These are phyloP conservation scores for Crithidia thermophila DNA, from an alignment of 208 protist genomes.

Conservation along the genomic window DNA sequence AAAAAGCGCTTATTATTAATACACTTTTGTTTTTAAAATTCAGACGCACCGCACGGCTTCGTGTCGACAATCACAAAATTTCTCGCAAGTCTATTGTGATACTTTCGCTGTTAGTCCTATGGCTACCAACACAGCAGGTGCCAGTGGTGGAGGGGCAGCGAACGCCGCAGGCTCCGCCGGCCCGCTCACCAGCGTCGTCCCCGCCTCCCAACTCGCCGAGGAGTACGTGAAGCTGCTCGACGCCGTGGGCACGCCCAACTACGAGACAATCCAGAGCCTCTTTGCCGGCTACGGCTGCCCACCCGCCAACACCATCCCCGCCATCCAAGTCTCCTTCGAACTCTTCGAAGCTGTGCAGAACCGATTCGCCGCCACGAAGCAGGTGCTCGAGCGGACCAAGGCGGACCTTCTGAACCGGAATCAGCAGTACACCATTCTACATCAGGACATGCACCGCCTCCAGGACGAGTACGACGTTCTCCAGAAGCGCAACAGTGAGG, in stretches of 20 bases:
- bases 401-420: conserved; percentile 65
- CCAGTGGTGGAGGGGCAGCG: background rate
- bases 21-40: too few relatives aligned
- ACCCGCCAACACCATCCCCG: conserved; percentile 60
- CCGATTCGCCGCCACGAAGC: conserved; percentile 73
- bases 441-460: conserved; percentile 50
- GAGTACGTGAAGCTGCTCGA: conserved; percentile 77
- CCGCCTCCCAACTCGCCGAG: conserved; percentile 21
- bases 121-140: background rate
- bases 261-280: conserved; percentile 60
- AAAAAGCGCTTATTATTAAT: too few relatives aligned
- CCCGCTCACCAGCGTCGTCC: background rate
- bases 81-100: too few relatives aligned
- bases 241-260: conserved; percentile 66
- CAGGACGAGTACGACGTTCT: conserved; percentile 54
- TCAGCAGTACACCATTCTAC: conserved; percentile 63
- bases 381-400: conserved; percentile 72
- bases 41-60: too few relatives aligned
- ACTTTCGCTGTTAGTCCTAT: background rate
- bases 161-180: background rate
- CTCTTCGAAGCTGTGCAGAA: conserved; percentile 88
- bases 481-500: conserved; percentile 50
- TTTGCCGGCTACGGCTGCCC: conserved; percentile 48
- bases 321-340: conserved; percentile 84
- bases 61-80: too few relatives aligned